Conservation (phyloP, 164 flowering plant species). For the Tinospora cordifolia region DNA sequence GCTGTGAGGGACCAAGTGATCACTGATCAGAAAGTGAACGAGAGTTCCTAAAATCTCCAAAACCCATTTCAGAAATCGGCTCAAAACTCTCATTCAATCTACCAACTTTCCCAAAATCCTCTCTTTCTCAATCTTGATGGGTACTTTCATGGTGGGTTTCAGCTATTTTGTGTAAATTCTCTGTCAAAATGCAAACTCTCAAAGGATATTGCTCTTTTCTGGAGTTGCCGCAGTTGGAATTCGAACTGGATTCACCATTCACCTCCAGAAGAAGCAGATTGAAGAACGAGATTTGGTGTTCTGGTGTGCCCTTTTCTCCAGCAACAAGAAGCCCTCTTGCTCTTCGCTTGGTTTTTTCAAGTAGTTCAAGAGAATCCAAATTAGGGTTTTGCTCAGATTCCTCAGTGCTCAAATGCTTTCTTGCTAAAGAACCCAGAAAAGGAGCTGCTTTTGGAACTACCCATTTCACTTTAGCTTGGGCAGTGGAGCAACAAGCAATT, state of each 20-base stretch:
- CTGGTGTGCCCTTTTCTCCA: conserved; percentile 16
- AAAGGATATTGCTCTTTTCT: conserved; percentile 25
- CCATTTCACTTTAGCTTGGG: conserved; percentile 31
- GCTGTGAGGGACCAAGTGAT: no score
- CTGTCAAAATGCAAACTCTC: conserved; percentile 45
- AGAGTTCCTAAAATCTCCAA: conserved; percentile 1
- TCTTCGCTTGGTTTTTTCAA: conserved; percentile 20
- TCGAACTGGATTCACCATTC: conserved; percentile 25
- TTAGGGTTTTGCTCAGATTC: background rate
- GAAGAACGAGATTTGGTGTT: conserved; percentile 23
- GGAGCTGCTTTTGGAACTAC: conserved; percentile 16
- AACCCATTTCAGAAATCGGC: conserved; percentile 5
- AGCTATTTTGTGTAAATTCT: conserved; percentile 2
- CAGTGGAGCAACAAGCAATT: conserved; percentile 36
- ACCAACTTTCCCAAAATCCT: background rate
- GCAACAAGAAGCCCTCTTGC: conserved; percentile 13
- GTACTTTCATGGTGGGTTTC: conserved; percentile 19
- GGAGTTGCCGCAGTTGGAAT: conserved; percentile 27
- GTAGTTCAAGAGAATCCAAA: conserved; percentile 12
- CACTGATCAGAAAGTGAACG: no score
- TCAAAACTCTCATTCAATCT: conserved; percentile 8
- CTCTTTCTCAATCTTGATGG: background rate
- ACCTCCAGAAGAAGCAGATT: conserved; percentile 17
- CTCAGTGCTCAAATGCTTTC: background rate
- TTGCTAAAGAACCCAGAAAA: conserved; percentile 15